Conservation (phyloP, 1,284 basidiomycete genomes). For the Termitomyces sp. region DNA sequence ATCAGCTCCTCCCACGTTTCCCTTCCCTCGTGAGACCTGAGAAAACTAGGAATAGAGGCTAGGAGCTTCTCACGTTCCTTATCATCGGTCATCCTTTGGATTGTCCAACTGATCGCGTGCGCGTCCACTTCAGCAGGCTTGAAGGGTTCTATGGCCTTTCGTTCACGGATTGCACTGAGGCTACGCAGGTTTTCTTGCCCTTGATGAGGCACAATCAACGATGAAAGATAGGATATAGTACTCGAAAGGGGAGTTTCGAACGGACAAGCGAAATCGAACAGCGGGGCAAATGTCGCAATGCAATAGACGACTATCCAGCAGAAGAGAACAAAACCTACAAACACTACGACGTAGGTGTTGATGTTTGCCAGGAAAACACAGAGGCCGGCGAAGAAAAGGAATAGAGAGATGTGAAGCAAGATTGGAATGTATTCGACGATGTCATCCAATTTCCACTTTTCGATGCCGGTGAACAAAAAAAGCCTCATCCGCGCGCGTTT, state of each 20-base stretch:
- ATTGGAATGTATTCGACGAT: conserved; percentile 2
- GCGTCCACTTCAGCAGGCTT: background rate
- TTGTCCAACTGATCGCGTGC: background rate
- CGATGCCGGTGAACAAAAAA: background rate
- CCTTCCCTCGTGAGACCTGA: background rate
- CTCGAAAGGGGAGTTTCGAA: background rate
- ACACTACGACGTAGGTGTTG: background rate
- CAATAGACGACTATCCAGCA: background rate
- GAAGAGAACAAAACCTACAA: background rate
- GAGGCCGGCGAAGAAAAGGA: conserved; percentile 6
- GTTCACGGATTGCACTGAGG: background rate
- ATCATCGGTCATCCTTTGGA: conserved; percentile 1
- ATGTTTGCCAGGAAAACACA: conserved; percentile 2
- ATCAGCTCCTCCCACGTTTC: background rate
- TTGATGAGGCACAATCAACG: background rate
- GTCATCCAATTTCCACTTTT: conserved; percentile 3
- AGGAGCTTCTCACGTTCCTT: background rate
- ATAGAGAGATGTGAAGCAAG: conserved; percentile 4
- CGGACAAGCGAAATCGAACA: background rate
- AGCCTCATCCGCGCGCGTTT: conserved; percentile 1
- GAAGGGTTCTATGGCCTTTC: background rate
- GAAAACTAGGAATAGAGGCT: background rate
- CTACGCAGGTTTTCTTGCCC: background rate
- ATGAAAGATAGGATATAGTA: background rate
- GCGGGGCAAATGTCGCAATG: background rate